A percentile compares a stretch with the other conserved stretches of the same genome.
Conservation (phyloP, 768 basidiomycete genomes). For the Mrakia blollopis region DNA sequence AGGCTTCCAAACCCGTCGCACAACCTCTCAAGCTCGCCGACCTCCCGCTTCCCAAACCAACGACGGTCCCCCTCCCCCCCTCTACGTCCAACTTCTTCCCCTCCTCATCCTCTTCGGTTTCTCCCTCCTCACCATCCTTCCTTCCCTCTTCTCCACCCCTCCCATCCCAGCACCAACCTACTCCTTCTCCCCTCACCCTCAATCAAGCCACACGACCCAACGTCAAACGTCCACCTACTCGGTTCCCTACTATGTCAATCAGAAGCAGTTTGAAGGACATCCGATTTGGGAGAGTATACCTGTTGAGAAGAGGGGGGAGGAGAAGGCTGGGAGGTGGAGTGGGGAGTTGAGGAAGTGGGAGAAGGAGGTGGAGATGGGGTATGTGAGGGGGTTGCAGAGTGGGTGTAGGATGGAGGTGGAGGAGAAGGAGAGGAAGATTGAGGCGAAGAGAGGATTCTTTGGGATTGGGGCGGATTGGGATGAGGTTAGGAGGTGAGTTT, state of each 20-base stretch:
- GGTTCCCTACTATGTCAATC: constrained; percentile 79
- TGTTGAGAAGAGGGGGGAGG: constrained; percentile 34
- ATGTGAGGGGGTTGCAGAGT: constrained; percentile 62
- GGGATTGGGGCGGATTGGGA: constrained; percentile 91
- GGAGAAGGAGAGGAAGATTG: constrained; percentile 62
- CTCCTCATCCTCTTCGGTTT: constrained; percentile 77
- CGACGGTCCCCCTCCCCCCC: constrained; percentile 46
- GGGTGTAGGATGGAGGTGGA: constrained; percentile 68
- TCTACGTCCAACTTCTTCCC: constrained; percentile 67
- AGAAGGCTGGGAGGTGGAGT: constrained; percentile 41
- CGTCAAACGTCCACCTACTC: constrained; percentile 66
- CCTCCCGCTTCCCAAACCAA: constrained; percentile 42
- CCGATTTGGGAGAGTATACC: constrained; percentile 56
- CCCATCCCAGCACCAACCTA: constrained; percentile 64
- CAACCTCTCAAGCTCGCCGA: constrained; percentile 44
- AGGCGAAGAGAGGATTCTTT: constrained; percentile 77
- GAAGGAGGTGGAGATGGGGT: constrained; percentile 65
- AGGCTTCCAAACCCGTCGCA: constrained; percentile 59
- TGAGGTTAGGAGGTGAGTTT: constrained; percentile 55
- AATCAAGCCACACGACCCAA: constrained; percentile 58
- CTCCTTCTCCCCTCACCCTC: constrained; percentile 56
- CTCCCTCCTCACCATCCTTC: constrained; percentile 74
- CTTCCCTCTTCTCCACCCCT: constrained; percentile 56
- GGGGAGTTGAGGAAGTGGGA: constrained; percentile 62
- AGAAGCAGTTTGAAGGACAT: constrained; percentile 67